phyloP scores from a whole-genome alignment of 2,329 filamentous ascomycete species.

The Venturia asperata region DNA sequence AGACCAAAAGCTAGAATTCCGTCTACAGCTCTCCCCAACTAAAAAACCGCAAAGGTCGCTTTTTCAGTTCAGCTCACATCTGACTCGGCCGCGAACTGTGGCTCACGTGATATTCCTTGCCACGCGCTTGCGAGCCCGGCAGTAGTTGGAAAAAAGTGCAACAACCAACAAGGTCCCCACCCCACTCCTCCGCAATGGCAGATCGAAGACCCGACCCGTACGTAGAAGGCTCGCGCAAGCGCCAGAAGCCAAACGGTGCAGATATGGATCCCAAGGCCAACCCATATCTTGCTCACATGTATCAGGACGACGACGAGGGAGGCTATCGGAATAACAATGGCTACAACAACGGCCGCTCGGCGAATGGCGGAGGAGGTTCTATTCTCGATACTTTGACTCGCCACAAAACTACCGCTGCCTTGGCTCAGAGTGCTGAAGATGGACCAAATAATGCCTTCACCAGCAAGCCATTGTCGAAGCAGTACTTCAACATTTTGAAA shows the following conservation, averaged over 20 bases:
- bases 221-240: constrained; percentile 34
- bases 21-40: too few relatives aligned
- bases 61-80: too few relatives aligned
- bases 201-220: constrained; percentile 13
- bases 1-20: too few relatives aligned
- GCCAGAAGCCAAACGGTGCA: constrained; percentile 43
- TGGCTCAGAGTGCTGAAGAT: constrained; percentile 70
- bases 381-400: constrained; percentile 62
- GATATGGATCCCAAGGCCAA: constrained; percentile 56
- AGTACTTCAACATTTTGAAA: constrained; percentile 87
- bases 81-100: background rate
- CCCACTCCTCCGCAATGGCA: constrained; percentile 10
- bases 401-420: constrained; percentile 70
- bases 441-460: constrained; percentile 81
- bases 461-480: constrained; percentile 63
- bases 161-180: background rate
- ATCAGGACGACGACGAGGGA: constrained; percentile 44
- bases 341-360: constrained; percentile 28
- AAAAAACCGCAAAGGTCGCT: too few relatives aligned
- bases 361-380: constrained; percentile 27
- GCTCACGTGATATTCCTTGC: background rate
- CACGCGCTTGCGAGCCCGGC: background rate
- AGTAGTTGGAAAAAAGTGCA: background rate
- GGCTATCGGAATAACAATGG: constrained; percentile 28
- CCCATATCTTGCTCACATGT: constrained; percentile 87